phyloP scores from a whole-genome alignment of 495 filamentous ascomycete genomes.

The Tetracladium setigerum region DNA sequence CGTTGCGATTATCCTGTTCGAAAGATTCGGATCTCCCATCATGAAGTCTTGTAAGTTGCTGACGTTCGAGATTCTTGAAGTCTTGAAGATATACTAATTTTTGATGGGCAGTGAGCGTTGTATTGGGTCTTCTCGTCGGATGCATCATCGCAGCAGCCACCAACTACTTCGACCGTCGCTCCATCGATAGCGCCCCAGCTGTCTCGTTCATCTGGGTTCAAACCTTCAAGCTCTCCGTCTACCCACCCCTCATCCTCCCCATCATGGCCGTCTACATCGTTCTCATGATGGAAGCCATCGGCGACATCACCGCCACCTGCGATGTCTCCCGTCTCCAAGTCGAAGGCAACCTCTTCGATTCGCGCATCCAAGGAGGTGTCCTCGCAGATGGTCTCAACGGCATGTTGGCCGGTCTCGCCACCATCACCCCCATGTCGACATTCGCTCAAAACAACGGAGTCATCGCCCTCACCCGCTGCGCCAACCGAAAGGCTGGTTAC shows the following conservation, averaged over 20 bases:
- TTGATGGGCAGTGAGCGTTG: constrained; percentile 55
- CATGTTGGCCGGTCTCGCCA: constrained; percentile 70
- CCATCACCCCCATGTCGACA: constrained; percentile 27
- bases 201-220: constrained; percentile 87
- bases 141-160: constrained; percentile 82
- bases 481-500: constrained; percentile 82
- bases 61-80: constrained; percentile 32
- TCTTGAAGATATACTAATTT: constrained; percentile 49
- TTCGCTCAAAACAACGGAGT: constrained; percentile 86
- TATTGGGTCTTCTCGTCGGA: constrained; percentile 74
- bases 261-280: constrained; percentile 82
- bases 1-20: constrained; percentile 78
- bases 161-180: constrained; percentile 69
- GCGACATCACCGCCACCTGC: constrained; percentile 66
- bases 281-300: constrained; percentile 83
- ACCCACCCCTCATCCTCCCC: constrained; percentile 78
- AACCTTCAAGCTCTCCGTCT: constrained; percentile 74
- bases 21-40: constrained; percentile 72
- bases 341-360: constrained; percentile 73
- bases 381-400: constrained; percentile 81
- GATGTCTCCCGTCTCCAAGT: constrained; percentile 83
- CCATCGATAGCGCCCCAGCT: constrained; percentile 64
- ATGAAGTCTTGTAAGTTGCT: constrained; percentile 35
- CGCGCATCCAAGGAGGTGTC: constrained; percentile 83
- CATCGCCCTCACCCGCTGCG: constrained; percentile 81